A percentile compares a stretch with the other conserved stretches of the same genome.
phyloP scores from a whole-genome alignment of 1,284 basidiomycete species.

The Heliocybe sulcata region DNA sequence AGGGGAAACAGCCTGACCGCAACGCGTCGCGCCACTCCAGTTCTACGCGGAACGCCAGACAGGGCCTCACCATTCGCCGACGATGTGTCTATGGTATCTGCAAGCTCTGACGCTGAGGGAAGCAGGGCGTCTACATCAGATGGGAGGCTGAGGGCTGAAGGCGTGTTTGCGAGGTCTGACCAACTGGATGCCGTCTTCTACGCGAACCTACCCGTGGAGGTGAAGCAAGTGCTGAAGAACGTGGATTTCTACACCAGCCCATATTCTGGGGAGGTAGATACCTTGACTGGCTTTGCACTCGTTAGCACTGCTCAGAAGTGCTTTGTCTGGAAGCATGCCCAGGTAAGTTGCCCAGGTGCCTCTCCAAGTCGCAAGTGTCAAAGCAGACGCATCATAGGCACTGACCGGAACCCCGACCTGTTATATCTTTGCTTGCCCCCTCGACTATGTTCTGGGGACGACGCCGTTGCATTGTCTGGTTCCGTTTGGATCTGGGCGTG shows the following conservation, averaged over 20 bases:
- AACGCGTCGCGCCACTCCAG: slow-evolving; percentile 5
- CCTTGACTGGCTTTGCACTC: slow-evolving; percentile 63
- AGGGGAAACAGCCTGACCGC: background rate
- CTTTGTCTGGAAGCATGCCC: slow-evolving; percentile 77
- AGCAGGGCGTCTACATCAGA: background rate
- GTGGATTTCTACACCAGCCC: slow-evolving; percentile 64
- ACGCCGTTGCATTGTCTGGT: slow-evolving; percentile 65
- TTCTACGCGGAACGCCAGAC: slow-evolving; percentile 11
- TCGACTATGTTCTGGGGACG: slow-evolving; percentile 29
- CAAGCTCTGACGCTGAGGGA: slow-evolving; percentile 6
- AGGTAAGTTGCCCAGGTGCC: slow-evolving; percentile 30
- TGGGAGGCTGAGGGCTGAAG: slow-evolving; percentile 31
- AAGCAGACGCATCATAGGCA: slow-evolving; percentile 27
- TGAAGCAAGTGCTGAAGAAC: slow-evolving; percentile 60
- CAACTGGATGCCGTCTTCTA: slow-evolving; percentile 66
- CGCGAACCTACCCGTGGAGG: slow-evolving; percentile 63
- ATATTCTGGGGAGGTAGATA: slow-evolving; percentile 67
- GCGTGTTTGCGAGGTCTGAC: slow-evolving; percentile 63
- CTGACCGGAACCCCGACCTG: slow-evolving; percentile 66
- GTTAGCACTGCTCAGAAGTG: slow-evolving; percentile 66
- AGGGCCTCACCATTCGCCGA: background rate
- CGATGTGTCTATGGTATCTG: slow-evolving; percentile 26
- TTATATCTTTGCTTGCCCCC: slow-evolving; percentile 73
- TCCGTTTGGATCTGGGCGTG: slow-evolving; percentile 58
- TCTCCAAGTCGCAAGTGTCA: slow-evolving; percentile 1